phyloP scores from a whole-genome alignment of 352 stramenopile species.

The Phytopythium kandeliae region DNA sequence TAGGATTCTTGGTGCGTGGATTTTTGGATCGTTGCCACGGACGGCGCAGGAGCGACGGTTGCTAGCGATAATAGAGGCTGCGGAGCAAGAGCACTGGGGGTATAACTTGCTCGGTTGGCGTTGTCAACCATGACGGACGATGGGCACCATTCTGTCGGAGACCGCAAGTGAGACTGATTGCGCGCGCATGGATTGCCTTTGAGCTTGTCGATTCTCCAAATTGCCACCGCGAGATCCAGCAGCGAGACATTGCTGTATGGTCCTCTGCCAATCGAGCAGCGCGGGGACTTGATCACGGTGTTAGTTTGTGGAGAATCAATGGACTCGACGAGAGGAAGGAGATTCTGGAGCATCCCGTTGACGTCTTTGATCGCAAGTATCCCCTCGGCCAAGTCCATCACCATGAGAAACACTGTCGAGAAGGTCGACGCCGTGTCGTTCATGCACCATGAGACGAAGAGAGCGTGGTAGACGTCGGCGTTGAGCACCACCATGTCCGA shows the following conservation, averaged over 20 bases:
- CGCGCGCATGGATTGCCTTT: not conserved
- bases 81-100: too few relatives aligned
- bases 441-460: slow-evolving; percentile 24
- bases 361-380: slow-evolving; percentile 8
- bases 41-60: too few relatives aligned
- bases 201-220: slow-evolving; percentile 11
- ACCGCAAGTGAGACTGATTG: not conserved
- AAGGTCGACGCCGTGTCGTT: slow-evolving; percentile 12
- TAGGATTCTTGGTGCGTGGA: too few relatives aligned
- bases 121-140: not conserved
- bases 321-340: not conserved
- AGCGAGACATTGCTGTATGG: not conserved
- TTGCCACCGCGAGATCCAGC: slow-evolving; percentile 7
- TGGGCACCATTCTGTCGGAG: not conserved
- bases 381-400: slow-evolving; percentile 13
- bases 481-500: slow-evolving; percentile 23
- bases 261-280: too few relatives aligned
- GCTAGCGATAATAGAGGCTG: too few relatives aligned
- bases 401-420: slow-evolving; percentile 15
- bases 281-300: too few relatives aligned
- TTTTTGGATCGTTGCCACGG: too few relatives aligned
- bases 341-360: not conserved
- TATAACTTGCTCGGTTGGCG: too few relatives aligned
- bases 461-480: slow-evolving; percentile 16
- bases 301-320: not conserved